Base-by-base conservation (phyloP, 2,329 filamentous ascomycete genomes). In the Cladosporium halotolerans region DNA sequence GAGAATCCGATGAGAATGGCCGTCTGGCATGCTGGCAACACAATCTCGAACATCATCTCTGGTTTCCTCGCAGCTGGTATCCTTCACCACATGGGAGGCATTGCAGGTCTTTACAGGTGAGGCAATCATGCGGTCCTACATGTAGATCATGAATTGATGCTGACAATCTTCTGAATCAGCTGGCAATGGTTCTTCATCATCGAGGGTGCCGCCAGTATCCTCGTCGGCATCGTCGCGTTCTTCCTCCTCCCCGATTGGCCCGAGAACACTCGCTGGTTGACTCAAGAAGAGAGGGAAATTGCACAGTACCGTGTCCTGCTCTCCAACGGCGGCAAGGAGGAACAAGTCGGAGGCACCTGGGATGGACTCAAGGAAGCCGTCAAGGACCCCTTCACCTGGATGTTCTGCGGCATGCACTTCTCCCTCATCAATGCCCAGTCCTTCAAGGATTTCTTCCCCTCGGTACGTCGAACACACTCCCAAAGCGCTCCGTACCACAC, bases 201-300 rank as follows among this genome's bases (percentile, higher is more conserved):
- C 40, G 82, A 86, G 65, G 82, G 82, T 9, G 65, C 79, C 3
- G 80, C 82, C 1, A 79, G 77, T 9, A 66, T 84, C 4, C 53
- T 78, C 4, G 72, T 80, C 1, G 77, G 78, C 0, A 60, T 77
- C 2, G 59, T 79, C 2, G 74, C 79, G 2, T 84, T 73, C 63
- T 78, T 79, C 58, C 71, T 72, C 48, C 64, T 81, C 7, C 78
- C 78, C 0, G 76, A 80, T 55, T 80, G 77, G 28, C 79, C 78
- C 2, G 69, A 73, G 41, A 78, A 75, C 1, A 79, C 79, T 0
- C 69, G 66, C 31, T 81, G 79, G 79, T 60, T 82, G 0, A 68
- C 68, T 0, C 61, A 73, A 3, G 73, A 79, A 34, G 78, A 80
- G 58, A 78, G 77, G 50, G 70, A 73, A 0, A 79, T 78, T 51